Conservation (phyloP, 179 eudicot genomes). For the Vitellaria paradoxa region DNA sequence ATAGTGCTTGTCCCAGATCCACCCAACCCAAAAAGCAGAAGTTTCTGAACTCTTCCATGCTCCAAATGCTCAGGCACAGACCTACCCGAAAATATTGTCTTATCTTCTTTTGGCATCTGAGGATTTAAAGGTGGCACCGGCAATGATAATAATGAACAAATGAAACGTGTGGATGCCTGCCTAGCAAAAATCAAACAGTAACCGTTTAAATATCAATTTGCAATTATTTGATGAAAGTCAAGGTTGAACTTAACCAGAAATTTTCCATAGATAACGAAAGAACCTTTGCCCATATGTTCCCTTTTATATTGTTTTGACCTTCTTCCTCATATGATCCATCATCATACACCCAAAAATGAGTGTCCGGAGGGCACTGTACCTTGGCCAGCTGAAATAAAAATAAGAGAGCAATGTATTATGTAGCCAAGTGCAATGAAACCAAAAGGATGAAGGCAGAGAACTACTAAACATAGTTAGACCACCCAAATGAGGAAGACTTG, state of each 20-base stretch:
- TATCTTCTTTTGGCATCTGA: constrained; percentile 28
- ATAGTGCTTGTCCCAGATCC: constrained; percentile 78
- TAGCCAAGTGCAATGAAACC: neutral
- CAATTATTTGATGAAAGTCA: constrained; percentile 1
- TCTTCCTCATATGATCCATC: constrained; percentile 59
- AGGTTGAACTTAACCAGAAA: neutral
- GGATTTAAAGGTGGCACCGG: constrained; percentile 40
- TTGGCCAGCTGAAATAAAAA: constrained; percentile 33
- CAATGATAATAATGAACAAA: constrained; percentile 45
- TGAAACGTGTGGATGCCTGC: constrained; percentile 51
- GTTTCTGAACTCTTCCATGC: constrained; percentile 41
- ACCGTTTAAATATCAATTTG: constrained; percentile 10
- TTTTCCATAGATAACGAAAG: constrained; percentile 17
- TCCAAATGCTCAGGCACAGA: constrained; percentile 36
- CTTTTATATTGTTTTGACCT: constrained; percentile 52
- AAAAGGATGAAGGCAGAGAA: neutral
- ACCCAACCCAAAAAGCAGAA: constrained; percentile 60
- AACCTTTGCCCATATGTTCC: constrained; percentile 54
- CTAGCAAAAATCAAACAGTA: constrained; percentile 33
- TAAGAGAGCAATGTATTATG: neutral
- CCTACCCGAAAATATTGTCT: constrained; percentile 21
- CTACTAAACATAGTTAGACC: neutral
- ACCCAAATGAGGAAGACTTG: neutral
- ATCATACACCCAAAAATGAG: constrained; percentile 52
- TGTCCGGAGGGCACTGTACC: constrained; percentile 44